These are phyloP conservation scores for Pseudohalonectria lignicola DNA, from an alignment of 2,329 filamentous ascomycete species.

Conservation along the genomic window DNA sequence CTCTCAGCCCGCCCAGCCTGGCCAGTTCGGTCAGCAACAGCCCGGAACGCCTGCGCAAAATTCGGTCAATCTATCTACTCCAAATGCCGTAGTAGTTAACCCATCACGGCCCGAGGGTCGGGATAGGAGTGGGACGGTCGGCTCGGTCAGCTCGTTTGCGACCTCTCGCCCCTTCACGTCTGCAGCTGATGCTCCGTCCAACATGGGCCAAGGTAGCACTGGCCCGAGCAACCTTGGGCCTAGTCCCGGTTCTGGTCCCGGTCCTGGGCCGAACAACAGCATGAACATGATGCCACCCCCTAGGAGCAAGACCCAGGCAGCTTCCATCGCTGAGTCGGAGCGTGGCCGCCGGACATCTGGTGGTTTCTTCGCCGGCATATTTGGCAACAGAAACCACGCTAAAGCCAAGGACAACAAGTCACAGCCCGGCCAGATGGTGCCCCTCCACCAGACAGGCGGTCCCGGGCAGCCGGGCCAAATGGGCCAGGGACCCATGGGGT, in stretches of 20 bases:
- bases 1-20: not conserved
- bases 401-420: constrained; percentile 2
- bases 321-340: constrained; percentile 3
- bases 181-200: not conserved
- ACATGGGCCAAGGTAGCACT: constrained; percentile 1
- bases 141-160: no score
- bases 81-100: not conserved
- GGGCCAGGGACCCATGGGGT: not conserved
- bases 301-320: not conserved
- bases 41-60: not conserved
- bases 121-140: not conserved
- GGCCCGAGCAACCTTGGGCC: no score
- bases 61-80: not conserved
- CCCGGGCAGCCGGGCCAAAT: constrained; percentile 1
- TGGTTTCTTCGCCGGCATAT: constrained; percentile 4
- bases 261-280: no score
- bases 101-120: not conserved
- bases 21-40: not conserved
- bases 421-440: constrained; percentile 1
- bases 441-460: constrained; percentile 1
- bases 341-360: not conserved
- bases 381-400: constrained; percentile 3
- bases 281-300: no score
- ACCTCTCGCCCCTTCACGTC: constrained; percentile 1
- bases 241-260: no score